These are phyloP conservation scores for Thuidium tamariscinum DNA, from an alignment of 225 moss, liverwort and hornwort species.

Conservation along the genomic window DNA sequence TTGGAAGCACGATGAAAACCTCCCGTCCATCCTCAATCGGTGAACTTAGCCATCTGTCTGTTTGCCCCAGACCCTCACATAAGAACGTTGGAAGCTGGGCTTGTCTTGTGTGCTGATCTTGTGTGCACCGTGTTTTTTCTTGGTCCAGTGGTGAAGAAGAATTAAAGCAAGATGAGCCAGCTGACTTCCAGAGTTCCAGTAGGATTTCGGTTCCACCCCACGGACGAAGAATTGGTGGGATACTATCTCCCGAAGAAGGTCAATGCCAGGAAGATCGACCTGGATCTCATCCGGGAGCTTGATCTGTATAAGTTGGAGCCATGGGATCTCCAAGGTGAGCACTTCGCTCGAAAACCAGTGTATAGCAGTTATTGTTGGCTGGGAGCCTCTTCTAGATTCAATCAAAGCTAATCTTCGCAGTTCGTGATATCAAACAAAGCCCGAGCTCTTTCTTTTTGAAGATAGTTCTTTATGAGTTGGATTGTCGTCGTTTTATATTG, in stretches of 20 bases:
- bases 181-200: constrained; percentile 32
- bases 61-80: neutral
- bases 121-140: neutral
- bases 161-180: constrained; percentile 27
- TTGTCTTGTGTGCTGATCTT: neutral
- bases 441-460: neutral
- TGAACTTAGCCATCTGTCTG: neutral
- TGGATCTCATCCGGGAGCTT: constrained; percentile 68
- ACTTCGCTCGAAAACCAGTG: neutral
- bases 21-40: neutral
- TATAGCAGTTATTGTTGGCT: neutral
- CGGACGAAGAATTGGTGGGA: constrained; percentile 46
- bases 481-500: neutral
- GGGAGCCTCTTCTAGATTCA: neutral
- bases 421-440: neutral
- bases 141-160: neutral
- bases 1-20: neutral
- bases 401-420: neutral
- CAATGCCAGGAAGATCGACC: constrained; percentile 32
- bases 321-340: constrained; percentile 73
- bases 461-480: neutral
- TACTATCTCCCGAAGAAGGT: constrained; percentile 52
- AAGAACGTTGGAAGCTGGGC: neutral
- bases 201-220: constrained; percentile 53
- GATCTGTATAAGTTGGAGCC: constrained; percentile 86